Conservation (phyloP, 2,329 filamentous ascomycete species). For the Cercospora nicotianae region DNA sequence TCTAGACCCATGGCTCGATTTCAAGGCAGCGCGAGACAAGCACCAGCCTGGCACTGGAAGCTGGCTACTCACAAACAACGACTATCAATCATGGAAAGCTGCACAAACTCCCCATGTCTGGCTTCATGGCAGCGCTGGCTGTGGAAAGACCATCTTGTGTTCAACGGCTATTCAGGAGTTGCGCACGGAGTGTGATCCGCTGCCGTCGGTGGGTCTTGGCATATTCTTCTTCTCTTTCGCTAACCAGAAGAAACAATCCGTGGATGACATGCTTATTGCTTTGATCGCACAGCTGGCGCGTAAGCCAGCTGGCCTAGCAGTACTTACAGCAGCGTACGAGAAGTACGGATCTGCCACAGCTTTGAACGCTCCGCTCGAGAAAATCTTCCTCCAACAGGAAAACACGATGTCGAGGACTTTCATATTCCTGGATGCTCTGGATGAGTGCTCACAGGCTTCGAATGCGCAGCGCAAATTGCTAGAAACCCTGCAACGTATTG, state of each 20-base stretch:
- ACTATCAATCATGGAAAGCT: constrained; percentile 25
- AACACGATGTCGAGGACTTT: not conserved
- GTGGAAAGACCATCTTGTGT: constrained; percentile 30
- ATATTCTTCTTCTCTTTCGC: constrained; percentile 27
- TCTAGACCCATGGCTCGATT: constrained; percentile 24
- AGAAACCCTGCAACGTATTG: constrained; percentile 6
- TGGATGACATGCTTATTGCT: constrained; percentile 21
- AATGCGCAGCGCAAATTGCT: constrained; percentile 18
- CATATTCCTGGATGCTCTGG: constrained; percentile 13
- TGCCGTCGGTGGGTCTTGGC: not conserved
- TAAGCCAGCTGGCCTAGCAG: not conserved
- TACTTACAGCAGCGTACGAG: not conserved
- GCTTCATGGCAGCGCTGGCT: constrained; percentile 29
- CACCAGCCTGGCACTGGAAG: constrained; percentile 26
- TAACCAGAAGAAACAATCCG: constrained; percentile 24
- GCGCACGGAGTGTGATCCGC: not conserved
- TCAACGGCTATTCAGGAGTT: constrained; percentile 24
- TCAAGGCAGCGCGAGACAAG: constrained; percentile 22
- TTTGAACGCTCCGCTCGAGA: not conserved
- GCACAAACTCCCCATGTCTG: constrained; percentile 18
- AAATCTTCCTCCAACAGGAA: not conserved
- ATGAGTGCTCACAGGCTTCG: constrained; percentile 15
- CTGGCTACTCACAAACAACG: constrained; percentile 25
- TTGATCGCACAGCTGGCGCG: constrained; percentile 21
- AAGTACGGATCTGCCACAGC: no score